phyloP scores from a whole-genome alignment of 2,329 filamentous ascomycete species.

The Knufia fluminis region DNA sequence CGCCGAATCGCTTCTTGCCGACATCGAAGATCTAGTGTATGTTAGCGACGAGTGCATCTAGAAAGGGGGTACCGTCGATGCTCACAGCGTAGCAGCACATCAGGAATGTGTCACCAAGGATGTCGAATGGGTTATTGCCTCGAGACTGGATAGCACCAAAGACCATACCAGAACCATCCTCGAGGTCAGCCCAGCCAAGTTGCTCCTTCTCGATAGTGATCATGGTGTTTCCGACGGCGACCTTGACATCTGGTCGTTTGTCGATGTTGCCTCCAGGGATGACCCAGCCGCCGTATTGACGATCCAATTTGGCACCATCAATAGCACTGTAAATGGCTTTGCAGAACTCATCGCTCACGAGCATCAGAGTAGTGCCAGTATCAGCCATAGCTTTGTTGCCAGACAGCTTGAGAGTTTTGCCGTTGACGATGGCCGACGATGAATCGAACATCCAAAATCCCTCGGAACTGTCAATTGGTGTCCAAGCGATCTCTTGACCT shows the following conservation, averaged over 20 bases:
- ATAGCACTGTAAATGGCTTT: constrained; percentile 56
- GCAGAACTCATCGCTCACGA: constrained; percentile 54
- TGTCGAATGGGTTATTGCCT: constrained; percentile 48
- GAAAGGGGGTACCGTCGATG: constrained; percentile 10
- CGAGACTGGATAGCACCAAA: constrained; percentile 60
- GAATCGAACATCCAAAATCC: constrained; percentile 63
- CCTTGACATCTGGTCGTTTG: constrained; percentile 50
- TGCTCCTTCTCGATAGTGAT: constrained; percentile 56
- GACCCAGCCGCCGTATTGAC: constrained; percentile 51
- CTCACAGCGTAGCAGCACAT: constrained; percentile 56
- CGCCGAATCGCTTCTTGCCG: constrained; percentile 51
- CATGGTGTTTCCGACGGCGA: constrained; percentile 54
- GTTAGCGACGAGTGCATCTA: constrained; percentile 10
- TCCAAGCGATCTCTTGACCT: constrained; percentile 49
- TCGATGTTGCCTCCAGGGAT: constrained; percentile 48
- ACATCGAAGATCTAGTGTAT: constrained; percentile 50
- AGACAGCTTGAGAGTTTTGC: constrained; percentile 40
- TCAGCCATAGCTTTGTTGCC: constrained; percentile 61
- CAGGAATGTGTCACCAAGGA: constrained; percentile 55
- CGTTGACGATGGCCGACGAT: constrained; percentile 48
- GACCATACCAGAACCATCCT: constrained; percentile 44
- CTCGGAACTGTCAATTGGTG: constrained; percentile 51
- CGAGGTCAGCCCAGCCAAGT: constrained; percentile 43
- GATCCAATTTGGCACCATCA: constrained; percentile 49
- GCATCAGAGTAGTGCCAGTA: constrained; percentile 60